Evolutionary conservation across 495 filamentous ascomycete species (phyloP), one percentile per base, ranked within the genome.

Genomic region (Hyaloscypha variabilis): DNA sequence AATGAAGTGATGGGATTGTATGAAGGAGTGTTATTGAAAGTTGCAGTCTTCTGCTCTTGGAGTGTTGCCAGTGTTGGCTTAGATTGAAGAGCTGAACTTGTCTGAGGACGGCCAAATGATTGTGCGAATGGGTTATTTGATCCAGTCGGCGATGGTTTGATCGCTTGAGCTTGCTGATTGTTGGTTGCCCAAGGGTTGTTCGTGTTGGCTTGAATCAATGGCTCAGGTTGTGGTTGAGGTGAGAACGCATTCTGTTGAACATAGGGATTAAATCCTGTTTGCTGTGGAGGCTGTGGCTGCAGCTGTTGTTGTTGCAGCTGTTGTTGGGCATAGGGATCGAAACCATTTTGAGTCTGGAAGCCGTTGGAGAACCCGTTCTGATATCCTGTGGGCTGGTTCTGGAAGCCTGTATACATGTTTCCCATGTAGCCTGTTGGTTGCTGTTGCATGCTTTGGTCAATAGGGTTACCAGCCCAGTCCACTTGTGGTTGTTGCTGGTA

Each of bases 401-500:
- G 76, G 65, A 77, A 83, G 13, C 69, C 91, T 71, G 69, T 85
- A 69, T 90, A 88, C 52, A 66, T 60, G 73, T 90, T 93, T 77
- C 90, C 90, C 68, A 97, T 78, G 74, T 88, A 97, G 23, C 93
- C 96, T 8, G 96, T 91, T 58, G 93, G 90, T 71, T 91, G 88
- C 69, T 86, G 82, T 70, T 86, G 84, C 69, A 86, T 83, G 67
- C 73, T 81, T 74, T 86, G 86, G 21, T 90, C 86, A 65, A 97
- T 88, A 19, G 92, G 92, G 77, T 99, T 99, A 28, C 94, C 96
- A 65, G 92, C 93, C 87, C 94, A 97, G 76, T 99, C 96, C 29
- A 99, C 96, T 10, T 91, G 91, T 62, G 87, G 86, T 71, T 96
- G 94, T 77, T 99, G 96, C 77, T 97, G 92, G 72, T 98, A 99